These are phyloP conservation scores for Fraxinus albicans DNA, from an alignment of 305 asterid species.

Conservation along the genomic window DNA sequence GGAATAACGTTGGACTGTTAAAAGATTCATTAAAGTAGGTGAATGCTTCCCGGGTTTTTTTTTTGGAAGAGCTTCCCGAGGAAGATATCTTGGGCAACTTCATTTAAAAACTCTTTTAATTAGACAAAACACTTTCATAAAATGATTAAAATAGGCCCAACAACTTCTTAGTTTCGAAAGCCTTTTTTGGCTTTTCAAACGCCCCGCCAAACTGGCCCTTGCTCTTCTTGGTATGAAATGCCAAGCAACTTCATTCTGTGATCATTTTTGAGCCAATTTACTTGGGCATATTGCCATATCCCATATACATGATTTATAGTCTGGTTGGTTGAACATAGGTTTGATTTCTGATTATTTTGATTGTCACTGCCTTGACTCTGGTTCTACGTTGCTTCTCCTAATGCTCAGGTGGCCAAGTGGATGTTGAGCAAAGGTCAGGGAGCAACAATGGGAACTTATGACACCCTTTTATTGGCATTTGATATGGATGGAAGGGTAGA, in stretches of 20 bases:
- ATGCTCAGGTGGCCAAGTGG: conserved; percentile 82
- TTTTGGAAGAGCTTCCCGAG: neutral
- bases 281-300: neutral
- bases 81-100: neutral
- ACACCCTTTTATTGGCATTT: conserved; percentile 69
- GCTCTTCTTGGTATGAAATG: neutral
- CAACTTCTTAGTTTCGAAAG: neutral
- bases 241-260: neutral
- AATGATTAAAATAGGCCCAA: too few relatives aligned
- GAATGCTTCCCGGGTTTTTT: neutral
- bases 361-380: conserved; percentile 20
- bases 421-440: conserved; percentile 98
- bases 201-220: neutral
- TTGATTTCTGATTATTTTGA: neutral
- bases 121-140: neutral
- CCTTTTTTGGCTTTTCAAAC: neutral
- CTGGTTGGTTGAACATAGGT: neutral
- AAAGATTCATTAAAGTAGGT: neutral
- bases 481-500: conserved; percentile 84
- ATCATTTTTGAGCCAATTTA: neutral
- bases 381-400: neutral
- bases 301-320: neutral
- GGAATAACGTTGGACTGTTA: neutral
- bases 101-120: neutral
- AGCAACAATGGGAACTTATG: conserved; percentile 82